phyloP scores from a whole-genome alignment of 306 rosid species.

The Betula pendula region DNA sequence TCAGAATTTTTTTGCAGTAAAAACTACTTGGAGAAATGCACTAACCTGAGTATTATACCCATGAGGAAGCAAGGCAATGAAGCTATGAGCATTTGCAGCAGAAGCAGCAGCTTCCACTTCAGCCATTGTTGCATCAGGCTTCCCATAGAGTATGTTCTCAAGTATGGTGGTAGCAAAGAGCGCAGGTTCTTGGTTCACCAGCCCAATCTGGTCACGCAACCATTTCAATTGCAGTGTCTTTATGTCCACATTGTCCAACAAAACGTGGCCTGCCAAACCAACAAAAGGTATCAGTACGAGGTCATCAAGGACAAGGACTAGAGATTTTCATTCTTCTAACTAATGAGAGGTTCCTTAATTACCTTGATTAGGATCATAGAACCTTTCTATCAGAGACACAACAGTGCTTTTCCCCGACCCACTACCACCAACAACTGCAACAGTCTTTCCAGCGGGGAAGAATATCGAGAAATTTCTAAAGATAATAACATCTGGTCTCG shows the following conservation, averaged over 20 bases:
- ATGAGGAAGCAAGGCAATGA: constrained; percentile 82
- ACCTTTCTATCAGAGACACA: constrained; percentile 93
- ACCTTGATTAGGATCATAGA: constrained; percentile 97
- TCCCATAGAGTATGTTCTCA: constrained; percentile 93
- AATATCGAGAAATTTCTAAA: constrained; percentile 80
- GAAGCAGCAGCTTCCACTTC: constrained; percentile 92
- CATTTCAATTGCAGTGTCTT: constrained; percentile 79
- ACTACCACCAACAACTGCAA: constrained; percentile 97
- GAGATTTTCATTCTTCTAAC: neutral
- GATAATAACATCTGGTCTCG: constrained; percentile 84
- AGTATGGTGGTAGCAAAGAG: constrained; percentile 93
- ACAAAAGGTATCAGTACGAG: constrained; percentile 10
- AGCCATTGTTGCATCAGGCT: constrained; percentile 76
- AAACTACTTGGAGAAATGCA: neutral
- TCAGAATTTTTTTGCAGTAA: neutral
- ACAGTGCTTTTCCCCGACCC: constrained; percentile 98
- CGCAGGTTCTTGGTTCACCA: constrained; percentile 99
- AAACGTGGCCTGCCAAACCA: constrained; percentile 72
- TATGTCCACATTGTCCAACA: constrained; percentile 82
- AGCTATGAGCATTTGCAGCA: constrained; percentile 97
- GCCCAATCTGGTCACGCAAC: constrained; percentile 92
- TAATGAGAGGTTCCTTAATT: constrained; percentile 10
- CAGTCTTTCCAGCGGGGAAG: constrained; percentile 93
- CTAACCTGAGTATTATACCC: constrained; percentile 90
- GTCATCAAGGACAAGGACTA: constrained; percentile 5